Conservation (phyloP, 2,329 filamentous ascomycete genomes). For the Xenoacremonium recifei region DNA sequence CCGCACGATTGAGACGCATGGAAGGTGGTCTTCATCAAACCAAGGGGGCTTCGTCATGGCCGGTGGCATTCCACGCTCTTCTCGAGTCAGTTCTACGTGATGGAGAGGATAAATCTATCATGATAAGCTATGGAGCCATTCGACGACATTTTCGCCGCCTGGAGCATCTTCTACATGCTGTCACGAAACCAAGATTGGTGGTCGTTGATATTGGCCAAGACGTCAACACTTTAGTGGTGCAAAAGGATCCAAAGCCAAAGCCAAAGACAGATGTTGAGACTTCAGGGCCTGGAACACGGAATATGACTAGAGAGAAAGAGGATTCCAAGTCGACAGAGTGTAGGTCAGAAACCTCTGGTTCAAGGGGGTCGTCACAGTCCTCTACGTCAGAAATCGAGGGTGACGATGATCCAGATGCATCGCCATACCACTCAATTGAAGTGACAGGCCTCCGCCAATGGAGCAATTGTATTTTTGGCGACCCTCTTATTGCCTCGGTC, state of each 20-base stretch:
- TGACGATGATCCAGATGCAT: too few species aligned
- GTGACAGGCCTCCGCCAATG: conserved; percentile 57
- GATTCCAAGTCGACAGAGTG: neutral
- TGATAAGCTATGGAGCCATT: conserved; percentile 56
- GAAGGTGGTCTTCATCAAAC: conserved; percentile 22
- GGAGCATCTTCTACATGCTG: conserved; percentile 48
- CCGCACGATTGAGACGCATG: conserved; percentile 12
- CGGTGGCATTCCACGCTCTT: conserved; percentile 54
- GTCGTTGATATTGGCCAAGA: conserved; percentile 53
- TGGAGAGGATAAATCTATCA: conserved; percentile 58
- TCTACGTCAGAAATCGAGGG: neutral
- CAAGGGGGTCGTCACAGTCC: too few species aligned
- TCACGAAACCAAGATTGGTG: conserved; percentile 52
- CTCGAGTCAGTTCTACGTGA: conserved; percentile 57
- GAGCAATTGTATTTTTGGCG: conserved; percentile 59
- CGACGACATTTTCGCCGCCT: conserved; percentile 51
- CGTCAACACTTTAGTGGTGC: conserved; percentile 46
- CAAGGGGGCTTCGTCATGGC: conserved; percentile 46
- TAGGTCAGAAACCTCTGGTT: too few species aligned
- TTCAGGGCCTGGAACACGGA: conserved; percentile 5
- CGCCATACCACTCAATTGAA: conserved; percentile 27
- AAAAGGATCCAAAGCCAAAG: conserved; percentile 9
- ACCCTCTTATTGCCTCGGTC: conserved; percentile 52
- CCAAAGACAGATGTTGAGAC: neutral
- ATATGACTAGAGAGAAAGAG: neutral